Conservation (phyloP, 805 yeast genomes). For the Candida verbasci region DNA sequence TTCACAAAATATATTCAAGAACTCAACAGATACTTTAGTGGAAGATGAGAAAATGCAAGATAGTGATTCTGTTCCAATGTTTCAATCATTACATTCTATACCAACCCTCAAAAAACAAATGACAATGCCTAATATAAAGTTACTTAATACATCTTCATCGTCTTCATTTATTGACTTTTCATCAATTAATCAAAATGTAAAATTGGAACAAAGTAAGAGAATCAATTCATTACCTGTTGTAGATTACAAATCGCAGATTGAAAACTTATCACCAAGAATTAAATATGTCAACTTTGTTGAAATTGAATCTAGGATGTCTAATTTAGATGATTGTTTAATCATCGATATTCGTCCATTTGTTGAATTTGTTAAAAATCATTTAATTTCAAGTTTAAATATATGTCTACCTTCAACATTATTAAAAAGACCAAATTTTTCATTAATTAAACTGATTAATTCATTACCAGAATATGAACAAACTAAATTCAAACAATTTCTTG, state of each 20-base stretch:
- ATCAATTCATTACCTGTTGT: constrained; percentile 16
- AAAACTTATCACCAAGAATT: constrained; percentile 18
- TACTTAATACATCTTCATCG: neutral
- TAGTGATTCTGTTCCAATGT: neutral
- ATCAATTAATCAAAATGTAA: constrained; percentile 4
- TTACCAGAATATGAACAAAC: constrained; percentile 50
- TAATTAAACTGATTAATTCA: constrained; percentile 59
- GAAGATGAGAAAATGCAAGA: constrained; percentile 11
- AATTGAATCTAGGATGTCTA: neutral
- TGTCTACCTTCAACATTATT: constrained; percentile 88
- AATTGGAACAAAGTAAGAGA: constrained; percentile 20
- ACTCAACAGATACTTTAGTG: constrained; percentile 30
- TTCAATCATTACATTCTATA: neutral
- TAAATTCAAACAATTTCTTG: constrained; percentile 35
- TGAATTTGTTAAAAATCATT: constrained; percentile 57
- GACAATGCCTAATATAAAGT: neutral
- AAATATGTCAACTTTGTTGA: constrained; percentile 6
- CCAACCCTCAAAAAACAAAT: neutral
- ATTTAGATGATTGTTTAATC: constrained; percentile 25
- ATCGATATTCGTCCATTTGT: constrained; percentile 81
- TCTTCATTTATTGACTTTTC: constrained; percentile 2
- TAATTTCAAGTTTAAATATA: constrained; percentile 63
- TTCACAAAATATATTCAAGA: constrained; percentile 8
- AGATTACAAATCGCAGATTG: constrained; percentile 18
- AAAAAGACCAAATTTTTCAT: constrained; percentile 67